Conservation (phyloP, 768 basidiomycete species). For the Gelatoporia subvermispora region DNA sequence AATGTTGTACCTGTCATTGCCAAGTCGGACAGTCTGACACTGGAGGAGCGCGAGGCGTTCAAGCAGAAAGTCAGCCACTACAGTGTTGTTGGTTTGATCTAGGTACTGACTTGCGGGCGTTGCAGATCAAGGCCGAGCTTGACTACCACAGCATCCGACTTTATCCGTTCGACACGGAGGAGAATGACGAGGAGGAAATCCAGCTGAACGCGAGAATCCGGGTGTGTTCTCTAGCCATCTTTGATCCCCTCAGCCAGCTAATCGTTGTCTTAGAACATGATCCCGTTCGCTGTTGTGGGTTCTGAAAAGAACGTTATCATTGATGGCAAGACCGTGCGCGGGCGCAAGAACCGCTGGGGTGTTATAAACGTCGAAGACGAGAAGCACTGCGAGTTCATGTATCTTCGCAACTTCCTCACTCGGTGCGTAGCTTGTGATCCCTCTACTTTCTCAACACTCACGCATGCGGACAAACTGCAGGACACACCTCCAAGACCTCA, state of each 20-base stretch:
- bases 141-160: conserved; percentile 87
- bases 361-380: conserved; percentile 98
- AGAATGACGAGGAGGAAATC: conserved; percentile 89
- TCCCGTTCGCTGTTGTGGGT: conserved; percentile 97
- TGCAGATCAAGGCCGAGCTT: conserved; percentile 88
- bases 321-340: conserved; percentile 91
- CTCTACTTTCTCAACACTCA: not conserved
- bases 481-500: conserved; percentile 96
- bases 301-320: conserved; percentile 94
- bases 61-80: conserved; percentile 75
- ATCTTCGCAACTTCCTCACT: conserved; percentile 95
- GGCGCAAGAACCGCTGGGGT: conserved; percentile 97
- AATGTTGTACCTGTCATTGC: conserved; percentile 99
- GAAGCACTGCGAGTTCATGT: conserved; percentile 96
- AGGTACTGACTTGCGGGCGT: not conserved
- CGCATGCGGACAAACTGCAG: conserved; percentile 30
- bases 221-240: conserved; percentile 43
- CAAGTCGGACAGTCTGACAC: conserved; percentile 90
- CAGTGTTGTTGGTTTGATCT: not conserved
- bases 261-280: conserved; percentile 60
- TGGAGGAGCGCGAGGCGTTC: conserved; percentile 90
- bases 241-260: not conserved
- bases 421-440: conserved; percentile 43
- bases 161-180: conserved; percentile 97
- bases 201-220: conserved; percentile 87